Percentiles rank a stretch among this genome's conserved stretches.
Conservation (phyloP, 2,329 filamentous ascomycete species). For the Venturia effusa region DNA sequence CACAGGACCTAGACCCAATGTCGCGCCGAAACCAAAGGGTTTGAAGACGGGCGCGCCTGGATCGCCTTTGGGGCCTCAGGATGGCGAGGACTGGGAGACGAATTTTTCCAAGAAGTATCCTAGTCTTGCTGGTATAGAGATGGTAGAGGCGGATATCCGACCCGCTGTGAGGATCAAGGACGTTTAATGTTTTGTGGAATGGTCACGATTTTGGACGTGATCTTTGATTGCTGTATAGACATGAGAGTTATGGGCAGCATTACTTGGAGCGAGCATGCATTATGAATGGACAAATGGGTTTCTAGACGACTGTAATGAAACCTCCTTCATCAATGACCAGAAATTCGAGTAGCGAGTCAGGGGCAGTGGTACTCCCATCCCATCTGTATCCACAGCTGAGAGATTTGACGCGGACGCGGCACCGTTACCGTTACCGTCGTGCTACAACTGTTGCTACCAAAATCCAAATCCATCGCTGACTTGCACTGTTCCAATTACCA, state of each 20-base stretch:
- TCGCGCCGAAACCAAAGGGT: slow-evolving; percentile 34
- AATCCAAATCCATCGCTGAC: neutral
- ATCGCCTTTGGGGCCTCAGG: slow-evolving; percentile 3
- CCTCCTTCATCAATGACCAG: neutral
- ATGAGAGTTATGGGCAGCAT: neutral
- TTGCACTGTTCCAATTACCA: neutral
- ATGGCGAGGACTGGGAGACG: slow-evolving; percentile 49
- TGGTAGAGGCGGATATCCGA: slow-evolving; percentile 59
- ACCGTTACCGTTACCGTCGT: no score
- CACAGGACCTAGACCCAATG: slow-evolving; percentile 33
- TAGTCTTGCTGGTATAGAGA: slow-evolving; percentile 72
- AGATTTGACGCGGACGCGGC: neutral
- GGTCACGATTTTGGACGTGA: neutral
- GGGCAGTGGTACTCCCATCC: neutral
- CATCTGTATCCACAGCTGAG: neutral
- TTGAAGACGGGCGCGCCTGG: slow-evolving; percentile 7
- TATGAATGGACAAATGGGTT: neutral
- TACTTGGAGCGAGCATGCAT: slow-evolving; percentile 4
- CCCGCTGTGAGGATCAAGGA: slow-evolving; percentile 8
- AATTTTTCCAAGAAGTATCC: slow-evolving; percentile 82
- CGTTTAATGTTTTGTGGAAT: neutral
- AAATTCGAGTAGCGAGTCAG: neutral
- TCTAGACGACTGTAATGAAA: neutral
- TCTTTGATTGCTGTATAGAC: neutral
- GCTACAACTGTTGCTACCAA: neutral